phyloP scores from a whole-genome alignment of 495 filamentous ascomycete species.

The Extremus antarcticus region DNA sequence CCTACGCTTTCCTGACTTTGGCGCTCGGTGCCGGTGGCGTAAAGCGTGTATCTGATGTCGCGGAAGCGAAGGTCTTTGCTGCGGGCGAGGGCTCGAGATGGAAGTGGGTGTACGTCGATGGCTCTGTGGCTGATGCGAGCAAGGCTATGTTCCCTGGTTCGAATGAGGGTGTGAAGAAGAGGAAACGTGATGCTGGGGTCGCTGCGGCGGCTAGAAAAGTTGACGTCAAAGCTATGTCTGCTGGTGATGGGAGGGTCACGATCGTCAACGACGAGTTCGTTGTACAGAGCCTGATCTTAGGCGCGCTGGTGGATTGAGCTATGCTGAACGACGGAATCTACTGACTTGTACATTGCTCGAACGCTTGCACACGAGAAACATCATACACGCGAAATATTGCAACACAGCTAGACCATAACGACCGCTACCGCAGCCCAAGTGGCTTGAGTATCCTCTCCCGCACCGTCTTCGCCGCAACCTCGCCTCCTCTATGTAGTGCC shows the following conservation, averaged over 20 bases:
- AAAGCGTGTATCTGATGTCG: conserved; percentile 50
- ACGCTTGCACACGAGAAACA: background rate
- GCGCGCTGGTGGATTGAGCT: conserved; percentile 53
- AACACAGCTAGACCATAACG: background rate
- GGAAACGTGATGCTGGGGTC: conserved; percentile 29
- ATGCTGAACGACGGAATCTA: background rate
- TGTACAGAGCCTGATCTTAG: conserved; percentile 86
- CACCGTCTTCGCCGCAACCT: conserved; percentile 61
- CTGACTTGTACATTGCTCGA: background rate
- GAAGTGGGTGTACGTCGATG: conserved; percentile 76
- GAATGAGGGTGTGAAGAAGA: conserved; percentile 32
- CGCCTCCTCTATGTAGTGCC: conserved; percentile 72
- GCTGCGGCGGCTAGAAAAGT: conserved; percentile 24
- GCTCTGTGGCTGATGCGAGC: conserved; percentile 40
- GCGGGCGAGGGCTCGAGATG: conserved; percentile 38
- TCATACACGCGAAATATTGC: background rate
- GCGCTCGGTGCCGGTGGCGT: conserved; percentile 63
- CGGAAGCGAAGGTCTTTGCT: conserved; percentile 48
- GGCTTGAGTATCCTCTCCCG: conserved; percentile 61
- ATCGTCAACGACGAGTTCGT: conserved; percentile 77
- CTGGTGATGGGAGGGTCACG: conserved; percentile 40
- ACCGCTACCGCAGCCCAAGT: conserved; percentile 23
- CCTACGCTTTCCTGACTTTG: conserved; percentile 63
- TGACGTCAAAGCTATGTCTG: conserved; percentile 11
- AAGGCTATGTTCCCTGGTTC: conserved; percentile 29